Evolutionary conservation across 768 basidiomycete species (phyloP).

Genomic region (Exsudoporus frostii): DNA sequence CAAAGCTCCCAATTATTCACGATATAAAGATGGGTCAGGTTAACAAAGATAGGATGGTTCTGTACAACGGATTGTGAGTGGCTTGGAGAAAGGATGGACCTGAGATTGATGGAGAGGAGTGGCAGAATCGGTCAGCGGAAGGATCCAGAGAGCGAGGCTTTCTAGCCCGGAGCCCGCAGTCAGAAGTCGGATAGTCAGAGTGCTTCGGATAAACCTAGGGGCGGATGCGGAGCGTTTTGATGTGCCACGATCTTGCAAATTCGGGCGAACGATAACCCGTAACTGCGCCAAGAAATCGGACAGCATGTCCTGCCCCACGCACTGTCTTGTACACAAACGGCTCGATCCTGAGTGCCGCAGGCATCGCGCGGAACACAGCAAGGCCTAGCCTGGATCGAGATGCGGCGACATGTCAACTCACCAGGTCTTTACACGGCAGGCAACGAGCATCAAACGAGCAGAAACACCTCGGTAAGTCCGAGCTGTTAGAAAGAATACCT

Average conservation of each 20-base stretch:
- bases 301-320: constrained; percentile 2
- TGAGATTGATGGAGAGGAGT: constrained; percentile 16
- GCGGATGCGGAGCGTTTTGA: constrained; percentile 18
- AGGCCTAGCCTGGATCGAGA: not conserved
- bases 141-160: constrained; percentile 18
- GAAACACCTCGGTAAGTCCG: constrained; percentile 6
- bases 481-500: constrained; percentile 17
- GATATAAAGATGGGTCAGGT: constrained; percentile 20
- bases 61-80: not conserved
- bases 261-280: not conserved
- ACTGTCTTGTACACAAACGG: constrained; percentile 19
- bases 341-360: constrained; percentile 16
- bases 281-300: constrained; percentile 12
- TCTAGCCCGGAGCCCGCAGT: constrained; percentile 9
- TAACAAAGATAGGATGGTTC: constrained; percentile 10
- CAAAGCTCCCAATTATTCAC: constrained; percentile 20
- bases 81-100: not conserved
- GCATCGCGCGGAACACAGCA: not conserved
- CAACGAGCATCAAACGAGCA: constrained; percentile 16
- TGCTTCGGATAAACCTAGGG: constrained; percentile 11
- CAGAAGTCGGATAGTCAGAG: constrained; percentile 3
- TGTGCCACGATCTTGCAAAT: constrained; percentile 6
- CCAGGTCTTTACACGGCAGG: constrained; percentile 16
- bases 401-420: not conserved
- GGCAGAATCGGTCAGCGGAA: not conserved